These are phyloP conservation scores for Pterocarpus santalinus DNA, from an alignment of 306 rosid species.

Conservation along the genomic window DNA sequence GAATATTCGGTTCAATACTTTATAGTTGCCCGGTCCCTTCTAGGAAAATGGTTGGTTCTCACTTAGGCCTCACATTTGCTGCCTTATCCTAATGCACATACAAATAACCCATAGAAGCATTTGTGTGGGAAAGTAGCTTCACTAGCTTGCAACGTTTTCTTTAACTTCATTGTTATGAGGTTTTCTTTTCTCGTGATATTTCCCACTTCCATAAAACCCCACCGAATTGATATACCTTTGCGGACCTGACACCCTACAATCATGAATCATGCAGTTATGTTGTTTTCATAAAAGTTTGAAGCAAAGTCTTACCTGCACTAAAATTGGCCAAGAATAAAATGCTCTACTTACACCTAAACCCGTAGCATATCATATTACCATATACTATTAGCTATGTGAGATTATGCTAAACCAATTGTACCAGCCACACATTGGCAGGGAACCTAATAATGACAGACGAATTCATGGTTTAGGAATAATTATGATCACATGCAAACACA, in stretches of 20 bases:
- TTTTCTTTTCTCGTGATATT: slow-evolving; percentile 44
- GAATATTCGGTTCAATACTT: slow-evolving; percentile 48
- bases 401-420: slow-evolving; percentile 29
- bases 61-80: not conserved
- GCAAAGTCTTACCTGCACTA: slow-evolving; percentile 19
- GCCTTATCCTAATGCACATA: slow-evolving; percentile 43
- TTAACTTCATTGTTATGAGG: slow-evolving; percentile 33
- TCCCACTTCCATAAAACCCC: slow-evolving; percentile 6
- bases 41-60: slow-evolving; percentile 44
- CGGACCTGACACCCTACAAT: slow-evolving; percentile 38
- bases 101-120: slow-evolving; percentile 13
- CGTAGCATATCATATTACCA: slow-evolving; percentile 21
- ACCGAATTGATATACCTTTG: slow-evolving; percentile 33
- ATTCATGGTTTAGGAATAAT: slow-evolving; percentile 37
- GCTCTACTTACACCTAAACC: slow-evolving; percentile 27
- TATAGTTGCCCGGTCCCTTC: slow-evolving; percentile 29
- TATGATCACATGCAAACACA: slow-evolving; percentile 48
- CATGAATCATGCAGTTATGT: slow-evolving; percentile 8
- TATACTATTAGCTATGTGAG: not conserved
- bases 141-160: slow-evolving; percentile 30
- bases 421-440: slow-evolving; percentile 10
- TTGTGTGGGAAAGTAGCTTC: slow-evolving; percentile 29
- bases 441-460: not conserved
- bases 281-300: slow-evolving; percentile 24
- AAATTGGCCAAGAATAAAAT: slow-evolving; percentile 22